These are phyloP conservation scores for Emergomyces pasteurianus DNA, from an alignment of 2,329 filamentous ascomycete species.

Conservation along the genomic window DNA sequence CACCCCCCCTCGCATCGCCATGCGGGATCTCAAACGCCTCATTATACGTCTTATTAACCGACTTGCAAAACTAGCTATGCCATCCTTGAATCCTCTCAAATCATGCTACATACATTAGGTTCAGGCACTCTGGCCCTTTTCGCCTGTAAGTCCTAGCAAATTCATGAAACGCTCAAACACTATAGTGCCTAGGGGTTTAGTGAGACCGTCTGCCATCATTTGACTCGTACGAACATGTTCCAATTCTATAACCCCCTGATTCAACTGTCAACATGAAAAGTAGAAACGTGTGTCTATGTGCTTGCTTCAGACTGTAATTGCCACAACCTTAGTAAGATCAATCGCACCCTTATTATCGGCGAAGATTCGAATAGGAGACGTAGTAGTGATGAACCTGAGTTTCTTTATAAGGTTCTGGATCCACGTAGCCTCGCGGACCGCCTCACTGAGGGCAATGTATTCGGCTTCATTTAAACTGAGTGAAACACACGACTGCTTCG, in stretches of 20 bases:
- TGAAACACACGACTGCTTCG: constrained; percentile 8
- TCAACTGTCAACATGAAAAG: constrained; percentile 3
- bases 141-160: neutral
- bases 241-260: constrained; percentile 1
- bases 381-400: neutral
- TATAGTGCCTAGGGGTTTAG: neutral
- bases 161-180: neutral
- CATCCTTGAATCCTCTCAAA: neutral
- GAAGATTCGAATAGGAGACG: neutral
- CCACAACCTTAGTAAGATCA: constrained; percentile 2
- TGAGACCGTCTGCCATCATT: neutral
- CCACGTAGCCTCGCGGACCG: constrained; percentile 5
- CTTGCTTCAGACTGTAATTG: constrained; percentile 6
- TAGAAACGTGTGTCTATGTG: constrained; percentile 9
- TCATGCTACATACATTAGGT: neutral
- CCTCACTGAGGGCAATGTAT: constrained; percentile 7
- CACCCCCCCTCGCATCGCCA: too few relatives aligned
- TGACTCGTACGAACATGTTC: neutral
- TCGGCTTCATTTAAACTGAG: constrained; percentile 10
- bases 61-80: neutral
- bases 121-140: too few relatives aligned
- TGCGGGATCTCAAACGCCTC: too few relatives aligned
- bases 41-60: too few relatives aligned
- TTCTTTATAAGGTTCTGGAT: constrained; percentile 6
- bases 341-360: constrained; percentile 8